Base-by-base conservation (phyloP, 1,284 basidiomycete genomes). In the Cryptococcus sp. region DNA sequence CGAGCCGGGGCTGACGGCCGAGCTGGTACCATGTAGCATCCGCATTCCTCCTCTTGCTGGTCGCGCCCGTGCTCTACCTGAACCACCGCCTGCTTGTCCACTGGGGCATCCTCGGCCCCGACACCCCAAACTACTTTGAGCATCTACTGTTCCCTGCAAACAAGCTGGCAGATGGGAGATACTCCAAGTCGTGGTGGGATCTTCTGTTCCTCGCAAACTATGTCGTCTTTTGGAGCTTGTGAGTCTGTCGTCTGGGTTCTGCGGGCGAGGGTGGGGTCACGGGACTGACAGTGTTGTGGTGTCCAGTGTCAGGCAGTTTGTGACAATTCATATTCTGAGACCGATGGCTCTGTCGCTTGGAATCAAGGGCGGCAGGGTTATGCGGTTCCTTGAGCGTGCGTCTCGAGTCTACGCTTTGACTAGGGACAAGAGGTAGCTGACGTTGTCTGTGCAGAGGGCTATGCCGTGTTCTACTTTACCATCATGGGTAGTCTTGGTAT, bases 171-270 rank as follows among this genome's bases (percentile, higher is more conserved):
- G 79, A 81, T 16, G 85, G 75, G 2, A 66, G 59, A 36, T 96
- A 92, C 70, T 81, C 80, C 42, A 96, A 95, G 76, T 84, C 86
- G 18, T 87, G 84, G 66, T 77, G 83, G 65, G 96, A 98, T 73
- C 66, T 96, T 7, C 73, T 82, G 18, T 98, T 98, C 78, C 73
- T 98, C 46, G 82, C 82, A 3, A 97, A 92, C 77, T 84, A 96
- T 75, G 82, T 98, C 74, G 80, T 98, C 44, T 87, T 97, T 65
- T 98, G 89, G 79, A 95, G 91, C 1, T 91, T 93, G 75, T 77
- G 46, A 61, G 73, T 67, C 11, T 35, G 9, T 23, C n/a, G 1
- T 20, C 13, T 18, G 18, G 20, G 12, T 35, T 38, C 33, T 13
- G 28, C 28, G 4, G 28, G 28, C 28, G 28, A 9, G 28, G 28